Evolutionary conservation across 495 filamentous ascomycete species (phyloP), one percentile per base, ranked within the genome.

Genomic region (Cryomyces minteri): DNA sequence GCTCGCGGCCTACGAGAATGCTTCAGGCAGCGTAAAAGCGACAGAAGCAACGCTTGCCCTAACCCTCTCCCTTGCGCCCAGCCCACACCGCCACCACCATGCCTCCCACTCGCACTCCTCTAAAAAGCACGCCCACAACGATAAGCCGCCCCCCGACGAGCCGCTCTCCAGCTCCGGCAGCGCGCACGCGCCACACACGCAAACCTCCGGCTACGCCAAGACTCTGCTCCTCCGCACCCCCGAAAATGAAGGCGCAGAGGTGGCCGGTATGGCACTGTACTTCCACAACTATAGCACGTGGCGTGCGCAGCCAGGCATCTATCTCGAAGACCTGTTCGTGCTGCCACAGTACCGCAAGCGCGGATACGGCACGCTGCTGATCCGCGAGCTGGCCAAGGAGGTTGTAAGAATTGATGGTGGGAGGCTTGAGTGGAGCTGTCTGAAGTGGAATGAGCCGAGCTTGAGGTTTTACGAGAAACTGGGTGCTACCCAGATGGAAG

Each of bases 241-340:
- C 62, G 59, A 6, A 32, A 32, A 48, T 1, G 8, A 7, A 7
- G 52, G 54, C 41, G 57, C 54, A 31, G 44, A 52, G 12, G 48
- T 62, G 10, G 73, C 73, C 4, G 74, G 71, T 43, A 71, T 78
- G 66, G 78, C 73, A 0, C 63, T 82, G 7, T 82, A 73, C 66
- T 85, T 79, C 68, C 68, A 72, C 58, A 83, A 76, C 57, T 85
- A 81, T 57, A 74, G 75, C 47, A 95, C 90, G 5, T 96, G 90
- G 90, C 75, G 79, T 34, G 75, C 79, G 4, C 72, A 72, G 7
- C 80, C 90, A 2, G 90, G 90, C 1, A 86, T 98, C 52, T 94
- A 90, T 56, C 79, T 98, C 9, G 90, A 98, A 58, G 90, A 98
- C 58, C 65, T 98, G 7, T 95, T 82, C 54, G 84, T 98, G 31